Percentiles rank a stretch among this genome's conserved stretches.
Evolutionary conservation across 208 protist species (phyloP).

Genomic region (Naegleria lovaniensis): DNA sequence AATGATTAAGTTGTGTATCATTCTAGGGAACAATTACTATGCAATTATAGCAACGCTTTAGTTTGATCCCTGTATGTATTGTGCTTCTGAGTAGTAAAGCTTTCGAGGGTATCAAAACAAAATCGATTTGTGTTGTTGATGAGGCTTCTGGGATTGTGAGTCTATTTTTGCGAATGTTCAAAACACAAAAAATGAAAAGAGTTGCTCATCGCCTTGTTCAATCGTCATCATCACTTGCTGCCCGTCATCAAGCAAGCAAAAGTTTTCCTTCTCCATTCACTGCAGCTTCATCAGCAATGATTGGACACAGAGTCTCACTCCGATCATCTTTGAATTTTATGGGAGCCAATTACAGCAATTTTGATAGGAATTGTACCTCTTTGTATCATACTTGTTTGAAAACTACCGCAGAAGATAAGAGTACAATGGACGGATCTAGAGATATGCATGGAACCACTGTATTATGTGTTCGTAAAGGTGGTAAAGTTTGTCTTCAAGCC

Average conservation of each 20-base stretch:
- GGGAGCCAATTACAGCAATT: background rate
- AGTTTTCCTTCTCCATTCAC: background rate
- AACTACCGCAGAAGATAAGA: background rate
- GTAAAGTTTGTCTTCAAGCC: slow-evolving; percentile 61
- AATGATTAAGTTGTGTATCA: slow-evolving; percentile 6
- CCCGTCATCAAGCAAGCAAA: background rate
- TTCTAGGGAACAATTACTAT: background rate
- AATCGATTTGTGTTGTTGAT: no score
- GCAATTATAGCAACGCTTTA: no score
- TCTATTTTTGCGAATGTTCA: background rate
- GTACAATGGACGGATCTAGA: background rate
- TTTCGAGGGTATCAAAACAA: no score
- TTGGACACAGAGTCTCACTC: background rate
- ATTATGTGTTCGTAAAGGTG: slow-evolving; percentile 77
- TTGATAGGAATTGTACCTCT: background rate
- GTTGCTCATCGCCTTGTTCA: background rate
- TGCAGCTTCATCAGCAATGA: background rate
- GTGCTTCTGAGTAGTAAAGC: no score
- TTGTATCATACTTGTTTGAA: background rate
- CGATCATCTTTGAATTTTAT: background rate
- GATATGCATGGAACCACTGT: slow-evolving; percentile 65
- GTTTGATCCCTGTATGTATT: no score
- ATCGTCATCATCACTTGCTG: background rate
- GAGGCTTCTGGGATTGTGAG: background rate
- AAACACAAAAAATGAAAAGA: background rate